phyloP scores from a whole-genome alignment of 768 basidiomycete species.

The Amanita inopinata region DNA sequence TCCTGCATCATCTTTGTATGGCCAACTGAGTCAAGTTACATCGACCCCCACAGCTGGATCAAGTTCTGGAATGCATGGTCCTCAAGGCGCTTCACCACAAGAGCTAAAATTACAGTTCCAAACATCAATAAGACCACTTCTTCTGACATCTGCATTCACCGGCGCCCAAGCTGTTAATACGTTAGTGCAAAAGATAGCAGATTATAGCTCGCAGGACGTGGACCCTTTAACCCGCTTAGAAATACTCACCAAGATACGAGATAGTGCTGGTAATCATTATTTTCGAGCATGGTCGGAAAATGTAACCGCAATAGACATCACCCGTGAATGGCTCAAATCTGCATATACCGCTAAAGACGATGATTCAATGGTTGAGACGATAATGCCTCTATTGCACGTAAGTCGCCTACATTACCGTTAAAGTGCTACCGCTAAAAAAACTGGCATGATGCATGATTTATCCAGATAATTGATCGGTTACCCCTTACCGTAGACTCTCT shows the following conservation, averaged over 20 bases:
- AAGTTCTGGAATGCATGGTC: conserved; percentile 15
- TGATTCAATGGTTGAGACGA: conserved; percentile 51
- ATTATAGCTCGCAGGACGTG: conserved; percentile 55
- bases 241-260: conserved; percentile 72
- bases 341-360: conserved; percentile 50
- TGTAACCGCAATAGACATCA: conserved; percentile 61
- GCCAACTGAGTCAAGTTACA: conserved; percentile 12
- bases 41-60: conserved; percentile 14
- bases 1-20: conserved; percentile 24
- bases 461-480: conserved; percentile 74
- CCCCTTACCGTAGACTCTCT: conserved; percentile 65
- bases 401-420: conserved; percentile 24
- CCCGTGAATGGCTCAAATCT: conserved; percentile 75
- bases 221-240: conserved; percentile 59
- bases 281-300: conserved; percentile 83
- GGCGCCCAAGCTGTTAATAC: conserved; percentile 59
- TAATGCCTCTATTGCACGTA: conserved; percentile 84
- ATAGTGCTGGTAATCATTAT: conserved; percentile 79
- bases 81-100: conserved; percentile 31
- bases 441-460: conserved; percentile 8
- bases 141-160: conserved; percentile 51
- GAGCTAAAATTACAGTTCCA: conserved; percentile 49
- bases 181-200: conserved; percentile 48
- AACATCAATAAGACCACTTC: conserved; percentile 40
- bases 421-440: background rate